These are phyloP conservation scores for Mitragyna speciosa DNA, from an alignment of 257 asterid species.

Conservation along the genomic window DNA sequence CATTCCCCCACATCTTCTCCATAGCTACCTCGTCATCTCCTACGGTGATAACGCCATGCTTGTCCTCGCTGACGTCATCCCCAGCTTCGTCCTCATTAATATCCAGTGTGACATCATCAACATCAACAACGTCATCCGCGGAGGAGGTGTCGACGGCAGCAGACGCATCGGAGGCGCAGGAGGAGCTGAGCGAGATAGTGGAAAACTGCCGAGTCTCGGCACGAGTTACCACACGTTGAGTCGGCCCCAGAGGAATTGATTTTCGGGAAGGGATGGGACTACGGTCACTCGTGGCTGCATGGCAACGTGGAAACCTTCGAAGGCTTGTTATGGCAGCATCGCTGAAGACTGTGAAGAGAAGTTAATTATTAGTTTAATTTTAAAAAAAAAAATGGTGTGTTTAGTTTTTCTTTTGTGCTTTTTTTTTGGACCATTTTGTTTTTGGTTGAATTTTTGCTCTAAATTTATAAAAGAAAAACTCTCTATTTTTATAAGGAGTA, in stretches of 20 bases:
- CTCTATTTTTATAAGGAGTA: constrained; percentile 9
- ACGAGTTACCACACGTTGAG: constrained; percentile 41
- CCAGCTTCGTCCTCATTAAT: constrained; percentile 20
- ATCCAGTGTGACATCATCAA: constrained; percentile 29
- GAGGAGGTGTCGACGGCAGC: constrained; percentile 1
- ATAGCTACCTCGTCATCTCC: neutral
- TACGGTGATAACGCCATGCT: neutral
- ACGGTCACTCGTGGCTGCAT: constrained; percentile 40
- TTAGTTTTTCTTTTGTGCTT: neutral
- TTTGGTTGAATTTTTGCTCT: neutral
- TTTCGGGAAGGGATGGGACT: constrained; percentile 48
- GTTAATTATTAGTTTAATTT: neutral
- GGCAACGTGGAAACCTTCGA: constrained; percentile 43
- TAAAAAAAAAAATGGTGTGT: constrained; percentile 16
- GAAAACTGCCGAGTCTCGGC: constrained; percentile 57
- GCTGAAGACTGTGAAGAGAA: constrained; percentile 3
- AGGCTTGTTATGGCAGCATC: constrained; percentile 44
- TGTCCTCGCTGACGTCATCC: neutral
- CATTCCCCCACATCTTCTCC: too few relatives aligned
- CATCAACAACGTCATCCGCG: neutral
- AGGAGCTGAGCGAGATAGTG: constrained; percentile 66
- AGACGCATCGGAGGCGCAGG: constrained; percentile 25
- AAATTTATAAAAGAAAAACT: constrained; percentile 11
- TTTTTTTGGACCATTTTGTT: constrained; percentile 22
- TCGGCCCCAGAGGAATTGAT: constrained; percentile 24